These are phyloP conservation scores for Oenanthe sinensis DNA, from an alignment of 129 eudicot genomes.

Conservation along the genomic window DNA sequence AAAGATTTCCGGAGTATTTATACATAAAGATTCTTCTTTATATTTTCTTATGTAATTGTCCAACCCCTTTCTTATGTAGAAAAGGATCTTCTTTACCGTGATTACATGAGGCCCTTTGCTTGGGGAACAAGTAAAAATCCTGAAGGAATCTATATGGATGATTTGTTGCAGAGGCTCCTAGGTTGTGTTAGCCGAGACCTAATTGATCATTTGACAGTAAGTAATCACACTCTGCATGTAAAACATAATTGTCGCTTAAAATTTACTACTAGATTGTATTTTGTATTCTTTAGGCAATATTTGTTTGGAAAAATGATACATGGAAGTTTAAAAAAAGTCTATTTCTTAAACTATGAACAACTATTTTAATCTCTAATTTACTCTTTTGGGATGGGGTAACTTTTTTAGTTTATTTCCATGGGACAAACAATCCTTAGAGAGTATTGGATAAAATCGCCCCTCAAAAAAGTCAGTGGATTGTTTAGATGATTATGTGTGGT, in stretches of 20 bases:
- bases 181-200: conserved; percentile 95
- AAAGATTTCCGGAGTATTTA: too few relatives aligned
- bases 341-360: neutral
- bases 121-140: too few relatives aligned
- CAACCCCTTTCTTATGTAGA: too few relatives aligned
- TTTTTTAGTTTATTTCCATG: neutral
- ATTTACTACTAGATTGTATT: neutral
- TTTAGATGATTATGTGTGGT: neutral
- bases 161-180: conserved; percentile 83
- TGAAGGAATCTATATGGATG: conserved; percentile 87
- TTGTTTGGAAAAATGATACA: neutral
- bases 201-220: conserved; percentile 88
- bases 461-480: neutral
- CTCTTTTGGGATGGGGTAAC: neutral
- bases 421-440: neutral
- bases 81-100: too few relatives aligned
- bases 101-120: too few relatives aligned
- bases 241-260: neutral
- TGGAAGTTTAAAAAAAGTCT: neutral
- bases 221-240: neutral
- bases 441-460: neutral
- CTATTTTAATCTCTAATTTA: neutral
- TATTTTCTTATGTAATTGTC: too few relatives aligned
- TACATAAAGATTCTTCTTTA: too few relatives aligned
- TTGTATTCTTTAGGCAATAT: neutral